phyloP scores from a whole-genome alignment of 164 flowering plant species.

The Aristolochia fimbriata region DNA sequence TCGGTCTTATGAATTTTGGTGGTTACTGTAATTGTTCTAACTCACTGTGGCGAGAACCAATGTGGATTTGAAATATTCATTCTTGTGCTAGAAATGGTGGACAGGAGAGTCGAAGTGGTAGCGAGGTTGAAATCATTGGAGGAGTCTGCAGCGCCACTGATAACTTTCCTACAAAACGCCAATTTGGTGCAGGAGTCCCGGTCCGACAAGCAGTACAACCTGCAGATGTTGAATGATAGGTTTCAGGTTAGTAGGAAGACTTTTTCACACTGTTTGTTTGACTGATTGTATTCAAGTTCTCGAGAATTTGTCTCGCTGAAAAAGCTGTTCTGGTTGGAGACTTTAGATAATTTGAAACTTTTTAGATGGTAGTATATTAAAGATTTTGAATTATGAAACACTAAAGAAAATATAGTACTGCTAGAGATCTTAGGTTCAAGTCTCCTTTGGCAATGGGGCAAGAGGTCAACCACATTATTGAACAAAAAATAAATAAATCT shows the following conservation, averaged over 20 bases:
- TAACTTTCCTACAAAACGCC: conserved; percentile 64
- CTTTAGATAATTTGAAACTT: too few relatives aligned
- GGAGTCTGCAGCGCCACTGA: conserved; percentile 70
- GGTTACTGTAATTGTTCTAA: background rate
- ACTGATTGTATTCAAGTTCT: too few relatives aligned
- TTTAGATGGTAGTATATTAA: too few relatives aligned
- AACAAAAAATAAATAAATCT: too few relatives aligned
- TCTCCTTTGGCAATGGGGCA: too few relatives aligned
- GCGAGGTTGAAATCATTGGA: conserved; percentile 74
- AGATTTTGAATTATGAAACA: too few relatives aligned
- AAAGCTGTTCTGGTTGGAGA: too few relatives aligned
- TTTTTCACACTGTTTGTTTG: background rate
- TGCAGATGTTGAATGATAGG: conserved; percentile 85
- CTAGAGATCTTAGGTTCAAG: too few relatives aligned
- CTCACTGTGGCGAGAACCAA: too few relatives aligned
- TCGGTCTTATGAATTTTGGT: background rate
- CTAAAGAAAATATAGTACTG: too few relatives aligned
- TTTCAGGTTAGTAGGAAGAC: conserved; percentile 48
- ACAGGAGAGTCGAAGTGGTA: conserved; percentile 77
- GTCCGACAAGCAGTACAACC: conserved; percentile 77
- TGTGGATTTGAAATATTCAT: background rate
- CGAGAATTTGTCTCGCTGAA: too few relatives aligned
- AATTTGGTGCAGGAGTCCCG: conserved; percentile 67
- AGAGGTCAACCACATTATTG: too few relatives aligned
- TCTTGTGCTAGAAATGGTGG: conserved; percentile 63